A percentile compares a stretch with the other conserved stretches of the same genome.
Conservation (phyloP, 1,139 yeast species). For the Debaryomyces psychrophilus region DNA sequence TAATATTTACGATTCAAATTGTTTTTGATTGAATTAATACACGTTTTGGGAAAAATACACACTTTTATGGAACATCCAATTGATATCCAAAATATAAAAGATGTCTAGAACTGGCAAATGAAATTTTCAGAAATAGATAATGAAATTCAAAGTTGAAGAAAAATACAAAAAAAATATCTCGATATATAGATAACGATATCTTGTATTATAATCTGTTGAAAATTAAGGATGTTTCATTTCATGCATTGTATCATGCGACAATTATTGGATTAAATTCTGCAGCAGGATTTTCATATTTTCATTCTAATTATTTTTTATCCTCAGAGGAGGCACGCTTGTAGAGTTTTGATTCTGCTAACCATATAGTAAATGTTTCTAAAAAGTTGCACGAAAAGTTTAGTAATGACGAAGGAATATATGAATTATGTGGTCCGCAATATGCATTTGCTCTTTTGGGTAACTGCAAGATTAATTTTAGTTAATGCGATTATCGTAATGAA, state of each 20-base stretch:
- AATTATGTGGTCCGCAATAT: constrained; percentile 22
- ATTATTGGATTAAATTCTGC: constrained; percentile 32
- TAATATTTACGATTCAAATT: constrained; percentile 18
- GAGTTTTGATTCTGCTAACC: background rate
- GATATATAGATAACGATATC: constrained; percentile 13
- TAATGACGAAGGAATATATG: constrained; percentile 13
- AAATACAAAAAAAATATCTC: constrained; percentile 15
- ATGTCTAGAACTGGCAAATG: constrained; percentile 16
- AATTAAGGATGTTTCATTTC: constrained; percentile 17
- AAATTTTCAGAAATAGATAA: constrained; percentile 15
- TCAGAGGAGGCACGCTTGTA: background rate
- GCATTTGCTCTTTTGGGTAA: constrained; percentile 24
- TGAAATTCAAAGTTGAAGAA: constrained; percentile 17
- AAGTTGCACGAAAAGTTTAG: background rate
- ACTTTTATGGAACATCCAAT: constrained; percentile 18
- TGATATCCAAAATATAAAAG: constrained; percentile 7
- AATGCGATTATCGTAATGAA: constrained; percentile 15
- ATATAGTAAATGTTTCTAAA: background rate
- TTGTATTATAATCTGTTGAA: constrained; percentile 5
- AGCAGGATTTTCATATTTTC: constrained; percentile 32
- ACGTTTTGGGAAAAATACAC: constrained; percentile 20
- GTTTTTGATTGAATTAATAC: constrained; percentile 20
- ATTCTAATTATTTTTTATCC: constrained; percentile 16
- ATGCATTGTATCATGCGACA: constrained; percentile 29
- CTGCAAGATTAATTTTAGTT: constrained; percentile 20